Base-by-base conservation (phyloP, 345 rosid genomes). In the Citrus sp. region DNA sequence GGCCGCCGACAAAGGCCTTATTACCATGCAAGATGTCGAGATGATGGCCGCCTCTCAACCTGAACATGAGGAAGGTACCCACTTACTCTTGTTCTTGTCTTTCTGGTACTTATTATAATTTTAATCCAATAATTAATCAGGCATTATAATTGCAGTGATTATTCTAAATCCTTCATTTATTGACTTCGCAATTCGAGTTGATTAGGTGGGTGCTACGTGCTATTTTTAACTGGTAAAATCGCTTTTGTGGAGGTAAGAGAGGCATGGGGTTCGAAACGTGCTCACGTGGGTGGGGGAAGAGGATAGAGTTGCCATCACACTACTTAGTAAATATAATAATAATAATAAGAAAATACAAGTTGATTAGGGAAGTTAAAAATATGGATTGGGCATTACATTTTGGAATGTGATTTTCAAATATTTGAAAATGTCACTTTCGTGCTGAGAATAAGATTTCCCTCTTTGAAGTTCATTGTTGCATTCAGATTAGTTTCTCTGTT, bases 11-110 rank as follows among this genome's bases (percentile, higher is more conserved):
- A 90, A 87, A 77, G 98, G 97, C 62, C 86, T 94, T 72, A 85
- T 92, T 74, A 86, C 88, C 28, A 87, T 93, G 97, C 80, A 91
- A 35, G 98, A 91, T 82, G 91, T 91, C 16, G 92, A 89, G 84
- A 91, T 93, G 84, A 91, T 93, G 97, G 90, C 85, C 63, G 82
- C 81, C 75, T 87, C 90, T 75, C 87, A 87, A 77, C 92, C 89
- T 89, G 10, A 87, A 77, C 92, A 87, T 88, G 10, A 30, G 13
- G 22, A 54, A 18, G 18, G 6, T 22, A 14, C 25, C 24, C 14
- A 19, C 55, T 22, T 22, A 1, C 27, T 32, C 5, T 21, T 21
- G 16, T 30, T 0, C 24, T 55, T 1, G 2, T 56, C 2, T 32
- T 72, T 56, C 6, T 21, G 9, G 1, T 30, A 16, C 2, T 3